Percentiles rank a stretch among this genome's conserved stretches.
These are phyloP conservation scores for Candida nemodendra DNA, from an alignment of 805 yeast species.

Conservation along the genomic window DNA sequence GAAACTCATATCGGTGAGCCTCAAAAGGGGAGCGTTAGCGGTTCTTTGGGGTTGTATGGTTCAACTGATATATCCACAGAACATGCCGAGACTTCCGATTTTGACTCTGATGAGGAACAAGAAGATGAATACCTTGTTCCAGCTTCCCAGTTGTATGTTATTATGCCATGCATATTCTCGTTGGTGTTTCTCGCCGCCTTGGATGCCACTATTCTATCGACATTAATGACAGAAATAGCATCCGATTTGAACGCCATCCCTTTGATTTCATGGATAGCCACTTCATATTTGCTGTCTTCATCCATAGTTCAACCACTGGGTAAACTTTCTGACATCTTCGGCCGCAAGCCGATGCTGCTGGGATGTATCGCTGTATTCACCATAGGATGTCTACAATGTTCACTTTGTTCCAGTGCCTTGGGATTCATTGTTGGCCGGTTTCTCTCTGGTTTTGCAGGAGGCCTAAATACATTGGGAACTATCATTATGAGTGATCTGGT, in stretches of 20 bases:
- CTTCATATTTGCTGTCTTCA: constrained; percentile 64
- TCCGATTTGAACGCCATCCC: constrained; percentile 65
- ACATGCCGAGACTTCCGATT: neutral
- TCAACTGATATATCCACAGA: too few relatives aligned
- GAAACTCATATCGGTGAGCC: constrained; percentile 9
- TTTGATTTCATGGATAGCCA: constrained; percentile 70
- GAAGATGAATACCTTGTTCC: constrained; percentile 30
- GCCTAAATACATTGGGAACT: constrained; percentile 73
- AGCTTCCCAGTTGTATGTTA: constrained; percentile 27
- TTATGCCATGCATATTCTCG: constrained; percentile 42
- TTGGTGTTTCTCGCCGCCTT: constrained; percentile 60
- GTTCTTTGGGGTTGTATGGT: too few relatives aligned
- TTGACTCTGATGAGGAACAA: neutral
- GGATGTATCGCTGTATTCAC: constrained; percentile 56
- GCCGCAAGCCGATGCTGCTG: constrained; percentile 53
- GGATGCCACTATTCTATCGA: constrained; percentile 68
- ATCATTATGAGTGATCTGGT: constrained; percentile 78
- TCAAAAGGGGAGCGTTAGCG: neutral
- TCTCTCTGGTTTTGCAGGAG: constrained; percentile 90
- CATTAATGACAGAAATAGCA: constrained; percentile 62
- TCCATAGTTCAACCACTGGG: constrained; percentile 78
- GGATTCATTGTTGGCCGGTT: constrained; percentile 57
- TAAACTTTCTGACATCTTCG: constrained; percentile 69
- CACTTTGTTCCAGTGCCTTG: constrained; percentile 44
- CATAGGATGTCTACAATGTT: constrained; percentile 57